These are phyloP conservation scores for Zostera marina DNA, from an alignment of 116 monocot genomes.

Conservation along the genomic window DNA sequence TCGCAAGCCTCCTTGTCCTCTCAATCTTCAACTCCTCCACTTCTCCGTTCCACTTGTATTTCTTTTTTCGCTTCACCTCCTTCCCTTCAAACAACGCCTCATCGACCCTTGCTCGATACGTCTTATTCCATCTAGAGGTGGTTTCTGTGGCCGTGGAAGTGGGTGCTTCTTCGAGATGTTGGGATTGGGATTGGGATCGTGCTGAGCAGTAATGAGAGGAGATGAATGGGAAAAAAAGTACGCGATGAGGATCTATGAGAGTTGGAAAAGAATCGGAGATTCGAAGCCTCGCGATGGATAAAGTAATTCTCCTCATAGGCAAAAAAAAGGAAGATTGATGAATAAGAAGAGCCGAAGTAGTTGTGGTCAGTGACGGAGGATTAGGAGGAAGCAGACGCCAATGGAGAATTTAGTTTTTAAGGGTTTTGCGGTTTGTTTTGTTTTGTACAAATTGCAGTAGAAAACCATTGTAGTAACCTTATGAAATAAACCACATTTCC, in stretches of 20 bases:
- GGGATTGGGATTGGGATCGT: constrained; percentile 10
- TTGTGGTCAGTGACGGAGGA: too few relatives aligned
- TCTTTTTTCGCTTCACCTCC: constrained; percentile 12
- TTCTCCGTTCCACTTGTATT: constrained; percentile 7
- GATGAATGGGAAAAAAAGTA: not conserved
- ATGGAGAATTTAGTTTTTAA: too few relatives aligned
- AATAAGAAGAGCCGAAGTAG: too few relatives aligned
- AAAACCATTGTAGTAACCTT: too few relatives aligned
- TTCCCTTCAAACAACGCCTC: constrained; percentile 31
- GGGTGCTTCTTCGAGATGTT: not conserved
- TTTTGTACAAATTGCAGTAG: too few relatives aligned
- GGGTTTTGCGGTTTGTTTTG: too few relatives aligned
- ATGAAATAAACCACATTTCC: too few relatives aligned
- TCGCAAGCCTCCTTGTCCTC: constrained; percentile 35
- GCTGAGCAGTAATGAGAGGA: constrained; percentile 17
- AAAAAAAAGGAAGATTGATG: too few relatives aligned
- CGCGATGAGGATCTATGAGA: not conserved
- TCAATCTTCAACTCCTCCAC: constrained; percentile 28
- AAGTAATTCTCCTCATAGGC: constrained; percentile 4
- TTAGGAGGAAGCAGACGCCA: too few relatives aligned
- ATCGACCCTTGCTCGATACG: constrained; percentile 51
- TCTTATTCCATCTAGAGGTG: constrained; percentile 33
- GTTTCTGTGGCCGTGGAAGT: constrained; percentile 4
- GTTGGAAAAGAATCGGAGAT: not conserved
- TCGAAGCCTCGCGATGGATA: not conserved